Conservation (phyloP, 1,284 basidiomycete species). For the Pseudomicrostroma phylloplanum region DNA sequence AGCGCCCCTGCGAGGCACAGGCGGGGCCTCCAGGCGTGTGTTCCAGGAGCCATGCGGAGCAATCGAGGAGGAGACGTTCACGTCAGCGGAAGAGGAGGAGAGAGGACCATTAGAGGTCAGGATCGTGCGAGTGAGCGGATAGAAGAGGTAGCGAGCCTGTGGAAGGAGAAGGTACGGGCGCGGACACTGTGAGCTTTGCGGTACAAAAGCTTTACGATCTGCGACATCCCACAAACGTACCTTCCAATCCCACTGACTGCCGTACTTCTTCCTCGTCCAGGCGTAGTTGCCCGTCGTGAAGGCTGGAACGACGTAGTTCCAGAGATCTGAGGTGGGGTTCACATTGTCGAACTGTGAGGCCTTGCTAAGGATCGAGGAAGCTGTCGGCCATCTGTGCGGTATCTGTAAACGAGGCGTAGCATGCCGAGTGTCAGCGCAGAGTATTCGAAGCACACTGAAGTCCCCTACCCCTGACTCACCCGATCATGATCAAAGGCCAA, state of each 20-base stretch:
- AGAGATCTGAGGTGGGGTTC: background rate
- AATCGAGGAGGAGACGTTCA: background rate
- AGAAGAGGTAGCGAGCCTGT: slow-evolving; percentile 11
- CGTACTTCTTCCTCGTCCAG: slow-evolving; percentile 7
- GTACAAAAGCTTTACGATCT: background rate
- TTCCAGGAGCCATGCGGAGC: background rate
- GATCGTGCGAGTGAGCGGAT: slow-evolving; percentile 10
- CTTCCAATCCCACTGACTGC: slow-evolving; percentile 12
- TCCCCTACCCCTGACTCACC: background rate
- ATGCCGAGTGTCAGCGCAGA: background rate
- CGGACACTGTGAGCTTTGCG: background rate
- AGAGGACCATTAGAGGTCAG: background rate
- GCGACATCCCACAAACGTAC: background rate
- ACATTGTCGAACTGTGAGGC: background rate
- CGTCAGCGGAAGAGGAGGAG: background rate
- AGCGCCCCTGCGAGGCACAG: background rate
- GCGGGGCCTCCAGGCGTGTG: background rate
- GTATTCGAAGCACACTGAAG: background rate
- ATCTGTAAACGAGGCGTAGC: too few species aligned
- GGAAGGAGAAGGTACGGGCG: background rate
- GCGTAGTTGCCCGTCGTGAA: slow-evolving; percentile 1
- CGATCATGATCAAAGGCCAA: slow-evolving; percentile 11
- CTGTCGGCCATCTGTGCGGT: too few species aligned
- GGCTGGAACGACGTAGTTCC: slow-evolving; percentile 12
- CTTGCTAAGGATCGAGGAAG: too few species aligned